Conservation (phyloP, 768 basidiomycete genomes). For the Sarcomyxa edulis region DNA sequence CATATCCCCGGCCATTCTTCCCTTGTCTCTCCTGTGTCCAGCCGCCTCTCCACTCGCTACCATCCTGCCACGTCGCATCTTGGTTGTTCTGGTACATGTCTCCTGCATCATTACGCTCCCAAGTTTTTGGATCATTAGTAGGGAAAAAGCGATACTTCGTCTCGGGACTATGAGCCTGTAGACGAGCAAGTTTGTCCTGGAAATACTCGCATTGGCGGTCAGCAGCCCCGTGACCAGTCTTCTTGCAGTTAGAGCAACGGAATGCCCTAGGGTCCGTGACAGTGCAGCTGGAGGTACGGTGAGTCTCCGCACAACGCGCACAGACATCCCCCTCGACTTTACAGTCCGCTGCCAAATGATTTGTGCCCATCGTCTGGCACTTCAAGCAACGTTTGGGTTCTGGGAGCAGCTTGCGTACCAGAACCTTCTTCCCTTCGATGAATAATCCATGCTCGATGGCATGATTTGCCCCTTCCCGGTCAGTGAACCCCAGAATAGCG, state of each 20-base stretch:
- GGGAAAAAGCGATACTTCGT: conserved; percentile 14
- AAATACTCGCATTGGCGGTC: conserved; percentile 18
- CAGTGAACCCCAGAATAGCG: conserved; percentile 14
- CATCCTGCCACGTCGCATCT: not conserved
- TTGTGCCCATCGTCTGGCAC: conserved; percentile 10
- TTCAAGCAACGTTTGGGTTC: conserved; percentile 13
- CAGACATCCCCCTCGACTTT: conserved; percentile 8
- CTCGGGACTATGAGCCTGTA: conserved; percentile 9
- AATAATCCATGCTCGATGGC: conserved; percentile 8
- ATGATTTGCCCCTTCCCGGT: conserved; percentile 10
- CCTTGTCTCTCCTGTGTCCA: not conserved
- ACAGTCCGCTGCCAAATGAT: conserved; percentile 14
- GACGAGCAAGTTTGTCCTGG: conserved; percentile 3
- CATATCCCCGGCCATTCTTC: not conserved
- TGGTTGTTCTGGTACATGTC: not conserved
- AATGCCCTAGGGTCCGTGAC: conserved; percentile 3
- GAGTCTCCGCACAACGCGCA: conserved; percentile 12
- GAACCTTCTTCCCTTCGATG: conserved; percentile 10
- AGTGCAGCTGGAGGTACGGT: conserved; percentile 15
- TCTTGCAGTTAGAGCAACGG: conserved; percentile 19
- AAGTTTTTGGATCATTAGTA: conserved; percentile 4
- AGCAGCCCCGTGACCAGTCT: conserved; percentile 20
- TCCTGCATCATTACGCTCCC: not conserved
- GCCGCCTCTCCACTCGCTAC: not conserved
- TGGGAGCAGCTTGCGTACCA: conserved; percentile 8